Evolutionary conservation across 1,284 basidiomycete species (phyloP).

Genomic region (Tilletiopsis washingtonensis): DNA sequence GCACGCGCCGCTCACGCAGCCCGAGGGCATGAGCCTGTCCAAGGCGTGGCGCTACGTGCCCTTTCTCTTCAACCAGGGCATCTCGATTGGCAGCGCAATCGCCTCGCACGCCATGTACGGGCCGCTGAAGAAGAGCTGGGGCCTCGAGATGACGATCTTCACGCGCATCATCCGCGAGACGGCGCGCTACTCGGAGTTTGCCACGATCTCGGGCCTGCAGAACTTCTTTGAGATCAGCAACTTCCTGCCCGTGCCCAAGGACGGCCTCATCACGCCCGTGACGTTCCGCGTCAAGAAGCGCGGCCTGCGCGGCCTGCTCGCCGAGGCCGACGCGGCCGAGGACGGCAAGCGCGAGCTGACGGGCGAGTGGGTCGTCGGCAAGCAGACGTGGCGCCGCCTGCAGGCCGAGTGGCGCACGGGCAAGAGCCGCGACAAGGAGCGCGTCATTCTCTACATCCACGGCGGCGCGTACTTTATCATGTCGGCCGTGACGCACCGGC

Average conservation of each 20-base stretch:
- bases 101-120: constrained; percentile 53
- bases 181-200: constrained; percentile 70
- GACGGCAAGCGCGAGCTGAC: constrained; percentile 69
- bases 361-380: constrained; percentile 94
- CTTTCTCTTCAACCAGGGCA: constrained; percentile 39
- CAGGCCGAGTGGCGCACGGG: constrained; percentile 64
- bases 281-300: constrained; percentile 75
- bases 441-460: constrained; percentile 85
- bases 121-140: constrained; percentile 75
- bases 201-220: constrained; percentile 64
- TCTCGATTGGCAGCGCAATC: constrained; percentile 40
- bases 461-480: constrained; percentile 95
- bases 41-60: constrained; percentile 44
- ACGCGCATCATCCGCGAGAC: constrained; percentile 78
- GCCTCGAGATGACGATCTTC: constrained; percentile 57
- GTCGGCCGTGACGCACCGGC: constrained; percentile 84
- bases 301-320: constrained; percentile 66
- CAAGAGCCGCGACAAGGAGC: constrained; percentile 55
- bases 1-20: constrained; percentile 16
- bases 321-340: constrained; percentile 65
- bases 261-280: constrained; percentile 89
- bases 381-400: constrained; percentile 76
- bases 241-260: constrained; percentile 78
- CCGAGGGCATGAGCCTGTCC: constrained; percentile 27
- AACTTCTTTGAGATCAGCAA: constrained; percentile 72